These are phyloP conservation scores for Mallotus repandus DNA, from an alignment of 441 rosid species.

Conservation along the genomic window DNA sequence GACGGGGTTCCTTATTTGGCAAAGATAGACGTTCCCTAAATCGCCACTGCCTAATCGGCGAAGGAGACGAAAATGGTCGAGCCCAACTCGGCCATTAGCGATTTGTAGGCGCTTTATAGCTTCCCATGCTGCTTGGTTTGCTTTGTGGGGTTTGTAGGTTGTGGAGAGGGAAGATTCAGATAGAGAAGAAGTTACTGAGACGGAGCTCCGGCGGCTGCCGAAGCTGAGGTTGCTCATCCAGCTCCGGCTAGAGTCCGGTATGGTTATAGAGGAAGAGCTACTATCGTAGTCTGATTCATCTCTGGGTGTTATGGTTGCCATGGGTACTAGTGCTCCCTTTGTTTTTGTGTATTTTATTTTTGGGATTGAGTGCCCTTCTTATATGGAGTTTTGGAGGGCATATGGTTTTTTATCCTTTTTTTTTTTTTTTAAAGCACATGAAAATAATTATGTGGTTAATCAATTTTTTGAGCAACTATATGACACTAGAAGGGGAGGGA, in stretches of 20 bases:
- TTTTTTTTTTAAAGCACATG: background rate
- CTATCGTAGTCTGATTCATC: slow-evolving; percentile 77
- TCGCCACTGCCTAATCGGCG: slow-evolving; percentile 86
- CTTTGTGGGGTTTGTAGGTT: slow-evolving; percentile 79
- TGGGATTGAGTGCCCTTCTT: slow-evolving; percentile 11
- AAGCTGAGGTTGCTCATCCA: slow-evolving; percentile 83
- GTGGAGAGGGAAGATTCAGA: slow-evolving; percentile 31
- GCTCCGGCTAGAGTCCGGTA: slow-evolving; percentile 76
- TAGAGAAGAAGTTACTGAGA: slow-evolving; percentile 43
- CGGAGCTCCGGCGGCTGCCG: slow-evolving; percentile 73
- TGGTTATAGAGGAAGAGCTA: slow-evolving; percentile 61
- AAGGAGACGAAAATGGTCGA: slow-evolving; percentile 72
- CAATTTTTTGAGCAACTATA: background rate
- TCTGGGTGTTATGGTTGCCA: slow-evolving; percentile 45
- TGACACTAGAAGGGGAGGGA: no score
- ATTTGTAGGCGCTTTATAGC: slow-evolving; percentile 63
- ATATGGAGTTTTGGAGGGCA: slow-evolving; percentile 20
- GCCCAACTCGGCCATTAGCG: slow-evolving; percentile 58
- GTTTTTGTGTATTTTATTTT: background rate
- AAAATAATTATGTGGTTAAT: slow-evolving; percentile 14
- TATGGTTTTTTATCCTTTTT: no score
- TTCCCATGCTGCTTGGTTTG: slow-evolving; percentile 85
- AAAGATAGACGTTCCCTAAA: slow-evolving; percentile 81
- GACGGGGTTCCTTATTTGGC: slow-evolving; percentile 66
- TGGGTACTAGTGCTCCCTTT: slow-evolving; percentile 13